Conservation (phyloP, 148 eudicot genomes). For the Chenopodium album region DNA sequence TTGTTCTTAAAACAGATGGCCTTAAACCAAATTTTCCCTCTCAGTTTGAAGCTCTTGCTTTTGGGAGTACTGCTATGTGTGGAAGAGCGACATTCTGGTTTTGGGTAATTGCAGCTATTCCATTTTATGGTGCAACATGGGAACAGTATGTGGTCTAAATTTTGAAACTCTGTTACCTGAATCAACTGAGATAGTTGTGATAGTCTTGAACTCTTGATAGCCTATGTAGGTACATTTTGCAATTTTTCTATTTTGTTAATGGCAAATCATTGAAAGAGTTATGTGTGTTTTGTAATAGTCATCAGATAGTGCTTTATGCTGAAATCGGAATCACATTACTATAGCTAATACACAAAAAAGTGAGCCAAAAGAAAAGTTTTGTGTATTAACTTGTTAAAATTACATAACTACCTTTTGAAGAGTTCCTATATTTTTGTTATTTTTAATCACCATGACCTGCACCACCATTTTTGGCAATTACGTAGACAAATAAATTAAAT, state of each 20-base stretch:
- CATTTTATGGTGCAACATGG: conserved; percentile 96
- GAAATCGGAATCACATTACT: too few relatives aligned
- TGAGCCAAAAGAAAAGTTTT: too few relatives aligned
- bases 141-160: conserved; percentile 63
- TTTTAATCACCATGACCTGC: too few relatives aligned
- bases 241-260: too few relatives aligned
- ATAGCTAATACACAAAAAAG: too few relatives aligned
- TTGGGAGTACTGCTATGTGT: conserved; percentile 86
- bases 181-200: not conserved
- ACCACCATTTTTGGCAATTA: too few relatives aligned
- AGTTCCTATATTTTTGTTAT: too few relatives aligned
- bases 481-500: too few relatives aligned
- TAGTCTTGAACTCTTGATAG: not conserved
- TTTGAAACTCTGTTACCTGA: conserved; percentile 17
- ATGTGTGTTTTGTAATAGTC: too few relatives aligned
- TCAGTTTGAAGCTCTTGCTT: conserved; percentile 88
- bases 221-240: not conserved
- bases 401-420: too few relatives aligned
- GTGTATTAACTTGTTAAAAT: too few relatives aligned
- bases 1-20: not conserved
- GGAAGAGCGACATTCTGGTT: conserved; percentile 86
- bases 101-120: conserved; percentile 83
- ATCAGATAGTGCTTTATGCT: too few relatives aligned
- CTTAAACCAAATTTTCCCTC: conserved; percentile 1
- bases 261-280: not conserved